These are phyloP conservation scores for Pezicula carpinea DNA, from an alignment of 2,329 filamentous ascomycete genomes.

Conservation along the genomic window DNA sequence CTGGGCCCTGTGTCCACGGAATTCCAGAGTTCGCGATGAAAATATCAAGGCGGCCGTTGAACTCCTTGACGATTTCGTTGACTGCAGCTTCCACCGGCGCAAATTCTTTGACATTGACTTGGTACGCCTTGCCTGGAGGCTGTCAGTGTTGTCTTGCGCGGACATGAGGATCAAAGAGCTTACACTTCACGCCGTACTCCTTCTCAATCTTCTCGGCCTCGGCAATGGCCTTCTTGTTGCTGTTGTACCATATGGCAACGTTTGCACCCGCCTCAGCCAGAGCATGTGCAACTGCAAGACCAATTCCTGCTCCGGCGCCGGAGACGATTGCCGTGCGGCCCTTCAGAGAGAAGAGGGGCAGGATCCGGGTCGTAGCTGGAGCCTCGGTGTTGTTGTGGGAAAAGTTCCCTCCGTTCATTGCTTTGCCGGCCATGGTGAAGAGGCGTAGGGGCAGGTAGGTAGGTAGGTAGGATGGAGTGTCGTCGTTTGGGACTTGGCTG, in stretches of 20 bases:
- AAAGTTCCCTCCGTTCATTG: slow-evolving; percentile 40
- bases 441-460: too few relatives aligned
- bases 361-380: slow-evolving; percentile 40
- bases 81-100: slow-evolving; percentile 44
- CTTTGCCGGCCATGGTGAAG: slow-evolving; percentile 11
- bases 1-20: slow-evolving; percentile 64
- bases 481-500: neutral
- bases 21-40: slow-evolving; percentile 79
- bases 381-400: slow-evolving; percentile 49
- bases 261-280: slow-evolving; percentile 68
- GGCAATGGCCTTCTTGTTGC: slow-evolving; percentile 58
- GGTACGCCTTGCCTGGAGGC: slow-evolving; percentile 51
- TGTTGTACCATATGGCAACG: slow-evolving; percentile 69
- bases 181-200: slow-evolving; percentile 64
- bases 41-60: slow-evolving; percentile 70
- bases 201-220: slow-evolving; percentile 60
- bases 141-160: slow-evolving; percentile 8
- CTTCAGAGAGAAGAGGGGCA: slow-evolving; percentile 65
- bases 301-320: slow-evolving; percentile 67
- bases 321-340: slow-evolving; percentile 67
- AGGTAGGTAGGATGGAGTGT: neutral
- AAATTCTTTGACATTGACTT: slow-evolving; percentile 53
- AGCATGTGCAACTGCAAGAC: slow-evolving; percentile 57
- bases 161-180: slow-evolving; percentile 24
- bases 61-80: slow-evolving; percentile 53